These are phyloP conservation scores for Aspergillus phoenicis DNA, from an alignment of 2,329 filamentous ascomycete genomes.

Conservation along the genomic window DNA sequence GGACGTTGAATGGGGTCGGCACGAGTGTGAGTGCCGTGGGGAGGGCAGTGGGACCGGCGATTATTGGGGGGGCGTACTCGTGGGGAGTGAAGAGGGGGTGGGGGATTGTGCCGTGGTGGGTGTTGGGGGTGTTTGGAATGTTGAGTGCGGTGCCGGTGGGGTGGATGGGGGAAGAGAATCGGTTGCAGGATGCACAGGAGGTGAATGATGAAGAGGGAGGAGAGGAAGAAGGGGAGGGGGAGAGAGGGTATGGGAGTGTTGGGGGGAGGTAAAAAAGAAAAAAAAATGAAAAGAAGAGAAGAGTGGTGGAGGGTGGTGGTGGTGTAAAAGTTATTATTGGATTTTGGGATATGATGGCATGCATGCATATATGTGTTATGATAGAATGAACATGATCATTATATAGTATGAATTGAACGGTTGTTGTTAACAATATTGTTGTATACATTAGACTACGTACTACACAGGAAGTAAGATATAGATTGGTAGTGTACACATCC, in stretches of 20 bases:
- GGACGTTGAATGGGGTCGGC: slow-evolving; percentile 87
- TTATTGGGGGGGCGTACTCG: slow-evolving; percentile 72
- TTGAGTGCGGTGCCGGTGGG: slow-evolving; percentile 72
- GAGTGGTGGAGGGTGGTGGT: too few species aligned
- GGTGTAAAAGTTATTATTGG: too few species aligned
- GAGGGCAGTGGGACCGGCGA: slow-evolving; percentile 74
- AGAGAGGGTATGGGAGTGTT: slow-evolving; percentile 7
- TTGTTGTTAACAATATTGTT: too few species aligned
- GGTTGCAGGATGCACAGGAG: slow-evolving; percentile 53
- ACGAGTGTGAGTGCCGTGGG: slow-evolving; percentile 81
- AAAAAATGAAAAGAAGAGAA: too few species aligned
- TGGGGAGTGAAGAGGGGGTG: slow-evolving; percentile 75
- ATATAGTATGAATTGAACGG: too few species aligned
- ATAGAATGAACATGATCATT: too few species aligned
- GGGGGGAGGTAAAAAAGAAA: not conserved
- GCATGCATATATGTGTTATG: too few species aligned
- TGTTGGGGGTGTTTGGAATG: slow-evolving; percentile 65
- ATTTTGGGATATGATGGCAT: too few species aligned
- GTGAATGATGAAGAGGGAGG: slow-evolving; percentile 23
- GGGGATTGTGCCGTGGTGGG: slow-evolving; percentile 76
- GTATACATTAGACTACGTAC: too few species aligned
- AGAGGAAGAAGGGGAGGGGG: slow-evolving; percentile 1
- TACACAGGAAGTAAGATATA: too few species aligned
- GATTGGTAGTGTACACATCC: too few species aligned
- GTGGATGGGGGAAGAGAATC: slow-evolving; percentile 73